These are phyloP conservation scores for Xanthoconium separans DNA, from an alignment of 1,284 basidiomycete genomes.

Conservation along the genomic window DNA sequence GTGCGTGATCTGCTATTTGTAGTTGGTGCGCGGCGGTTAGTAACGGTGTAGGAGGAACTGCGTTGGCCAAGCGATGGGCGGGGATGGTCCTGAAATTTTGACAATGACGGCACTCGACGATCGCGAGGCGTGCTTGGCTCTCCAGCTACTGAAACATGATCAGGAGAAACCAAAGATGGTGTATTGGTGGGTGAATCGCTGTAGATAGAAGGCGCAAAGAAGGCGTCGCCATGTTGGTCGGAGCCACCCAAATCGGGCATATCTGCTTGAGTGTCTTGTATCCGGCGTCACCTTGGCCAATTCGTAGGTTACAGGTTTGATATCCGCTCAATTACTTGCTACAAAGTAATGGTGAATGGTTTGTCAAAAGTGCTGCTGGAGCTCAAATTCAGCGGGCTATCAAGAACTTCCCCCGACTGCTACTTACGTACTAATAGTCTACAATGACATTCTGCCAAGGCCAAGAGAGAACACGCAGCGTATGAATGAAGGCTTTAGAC, in stretches of 20 bases:
- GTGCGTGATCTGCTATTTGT: conserved; percentile 2
- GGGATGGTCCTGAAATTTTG: not conserved
- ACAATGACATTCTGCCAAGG: conserved; percentile 5
- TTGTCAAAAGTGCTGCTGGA: not conserved
- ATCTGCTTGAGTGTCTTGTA: not conserved
- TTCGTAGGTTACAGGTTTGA: not conserved
- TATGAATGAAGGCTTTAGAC: not conserved
- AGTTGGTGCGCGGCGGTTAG: not conserved
- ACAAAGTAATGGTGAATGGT: not conserved
- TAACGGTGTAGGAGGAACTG: conserved; percentile 14
- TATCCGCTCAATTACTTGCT: not conserved
- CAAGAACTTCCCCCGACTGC: not conserved
- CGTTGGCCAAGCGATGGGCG: conserved; percentile 10
- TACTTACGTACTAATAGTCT: conserved; percentile 7
- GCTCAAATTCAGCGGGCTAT: not conserved
- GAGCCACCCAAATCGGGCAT: conserved; percentile 19
- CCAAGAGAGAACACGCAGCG: not conserved
- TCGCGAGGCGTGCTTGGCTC: conserved; percentile 17
- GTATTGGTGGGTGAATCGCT: conserved; percentile 5
- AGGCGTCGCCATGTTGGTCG: not conserved
- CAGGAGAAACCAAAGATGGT: conserved; percentile 6
- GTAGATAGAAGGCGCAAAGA: conserved; percentile 8
- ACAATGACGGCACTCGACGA: conserved; percentile 18
- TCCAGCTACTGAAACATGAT: not conserved
- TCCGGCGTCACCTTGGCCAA: not conserved